These are phyloP conservation scores for Corynascus novoguineensis DNA, from an alignment of 495 filamentous ascomycete genomes.

Conservation along the genomic window DNA sequence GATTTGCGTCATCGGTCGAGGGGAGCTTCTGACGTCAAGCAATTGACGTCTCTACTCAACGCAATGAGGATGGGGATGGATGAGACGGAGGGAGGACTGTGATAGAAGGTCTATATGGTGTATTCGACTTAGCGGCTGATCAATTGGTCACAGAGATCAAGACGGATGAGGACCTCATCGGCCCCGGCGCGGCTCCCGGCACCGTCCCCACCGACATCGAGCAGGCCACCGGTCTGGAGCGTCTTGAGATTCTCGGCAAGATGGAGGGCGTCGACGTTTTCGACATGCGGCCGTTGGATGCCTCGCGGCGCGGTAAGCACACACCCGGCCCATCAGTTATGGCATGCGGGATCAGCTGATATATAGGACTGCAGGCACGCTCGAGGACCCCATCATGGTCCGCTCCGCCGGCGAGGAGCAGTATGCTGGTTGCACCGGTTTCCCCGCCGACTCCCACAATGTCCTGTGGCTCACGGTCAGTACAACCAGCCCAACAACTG, in stretches of 20 bases:
- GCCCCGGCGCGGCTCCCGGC: slow-evolving; percentile 73
- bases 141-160: slow-evolving; percentile 67
- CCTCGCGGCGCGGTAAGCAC: slow-evolving; percentile 63
- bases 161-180: slow-evolving; percentile 70
- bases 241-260: slow-evolving; percentile 97
- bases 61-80: background rate
- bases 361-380: slow-evolving; percentile 59
- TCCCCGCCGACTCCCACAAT: slow-evolving; percentile 82
- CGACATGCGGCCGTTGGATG: slow-evolving; percentile 94
- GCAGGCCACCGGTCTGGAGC: slow-evolving; percentile 94
- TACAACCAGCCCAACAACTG: background rate
- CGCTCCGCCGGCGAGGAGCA: slow-evolving; percentile 90
- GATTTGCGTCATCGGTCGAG: slow-evolving; percentile 13
- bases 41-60: background rate
- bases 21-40: slow-evolving; percentile 14
- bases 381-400: slow-evolving; percentile 84
- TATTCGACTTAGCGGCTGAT: slow-evolving; percentile 5
- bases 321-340: background rate
- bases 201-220: slow-evolving; percentile 88
- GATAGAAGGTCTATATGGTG: background rate
- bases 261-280: slow-evolving; percentile 98
- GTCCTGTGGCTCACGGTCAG: slow-evolving; percentile 86
- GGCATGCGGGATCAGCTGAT: slow-evolving; percentile 9
- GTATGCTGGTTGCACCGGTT: slow-evolving; percentile 93
- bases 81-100: background rate